Base-by-base conservation (phyloP, 23 red algal species). In the Gracilariopsis chorda region DNA sequence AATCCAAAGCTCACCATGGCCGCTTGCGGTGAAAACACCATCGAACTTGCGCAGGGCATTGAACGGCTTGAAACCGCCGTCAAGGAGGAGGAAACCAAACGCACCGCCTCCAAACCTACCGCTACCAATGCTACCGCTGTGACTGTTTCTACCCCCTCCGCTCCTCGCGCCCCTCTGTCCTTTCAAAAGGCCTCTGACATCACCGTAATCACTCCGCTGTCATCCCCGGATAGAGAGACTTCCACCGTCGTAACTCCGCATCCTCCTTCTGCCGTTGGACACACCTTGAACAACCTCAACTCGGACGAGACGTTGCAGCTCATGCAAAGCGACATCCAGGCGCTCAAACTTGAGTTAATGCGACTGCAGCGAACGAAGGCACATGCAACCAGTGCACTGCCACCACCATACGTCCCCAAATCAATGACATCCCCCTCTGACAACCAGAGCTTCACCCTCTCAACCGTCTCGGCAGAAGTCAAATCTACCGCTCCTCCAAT, bases 241-340 rank as follows among this genome's bases (percentile, higher is more conserved):
- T 25, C 5, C 47, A 8, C 4, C 74, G 45, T 23, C 8, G 44
- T 78, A 12, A 30, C 42, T 33, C 25, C 71, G 19, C 73, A 20
- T 17, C 48, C 76, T 17, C 10, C 35, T 6, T 80, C 76, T 11
- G 21, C 4, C 28, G 48, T 59, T 2, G 57, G 42, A 0, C 59
- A 70, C 44, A 80, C 58, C 16, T 33, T 78, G 48, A 68, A 55
- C 49, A 91, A 80, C 35, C 58, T 82, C 43, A 80, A 61, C 44
- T 91, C 88, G 5, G 88, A 91, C 17, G 88, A 91, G 48, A 91
- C 88, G 32, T 37, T 91, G 55, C 77, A 82, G 74, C 59, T 91
- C 29, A 91, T 91, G 88, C 88, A 91, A 37, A 91, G 77, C 56
- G 88, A 91, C 56, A 91, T 91, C 42, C 74, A 91, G 48, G 88